Conservation (phyloP, 176 grass and related monocot genomes). For the Rhynchospora tenuis region DNA sequence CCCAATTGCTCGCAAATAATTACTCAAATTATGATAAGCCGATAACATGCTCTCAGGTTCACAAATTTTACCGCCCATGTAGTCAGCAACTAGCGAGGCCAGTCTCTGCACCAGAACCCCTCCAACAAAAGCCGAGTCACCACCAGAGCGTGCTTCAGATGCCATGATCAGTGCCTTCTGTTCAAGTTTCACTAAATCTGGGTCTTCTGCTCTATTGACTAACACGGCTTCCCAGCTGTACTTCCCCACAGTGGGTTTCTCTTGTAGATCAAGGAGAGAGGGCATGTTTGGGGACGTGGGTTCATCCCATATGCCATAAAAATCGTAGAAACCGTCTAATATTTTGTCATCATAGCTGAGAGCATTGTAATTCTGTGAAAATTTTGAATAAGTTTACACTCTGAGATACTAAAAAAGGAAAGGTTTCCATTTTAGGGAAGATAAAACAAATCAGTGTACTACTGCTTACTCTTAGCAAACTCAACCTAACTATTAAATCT, state of each 20-base stretch:
- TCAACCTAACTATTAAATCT: neutral
- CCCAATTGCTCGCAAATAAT: conserved; percentile 37
- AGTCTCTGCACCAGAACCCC: conserved; percentile 70
- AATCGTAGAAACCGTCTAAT: conserved; percentile 93
- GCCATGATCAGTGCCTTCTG: conserved; percentile 47
- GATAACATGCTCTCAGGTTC: conserved; percentile 63
- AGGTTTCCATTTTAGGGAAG: neutral
- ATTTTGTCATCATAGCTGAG: conserved; percentile 94
- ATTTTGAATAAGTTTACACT: conserved; percentile 32
- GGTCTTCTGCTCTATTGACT: conserved; percentile 84
- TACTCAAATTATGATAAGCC: conserved; percentile 55
- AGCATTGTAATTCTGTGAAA: conserved; percentile 77
- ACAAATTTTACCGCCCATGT: conserved; percentile 82
- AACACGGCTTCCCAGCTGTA: conserved; percentile 78
- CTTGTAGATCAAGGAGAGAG: conserved; percentile 65
- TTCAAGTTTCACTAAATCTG: conserved; percentile 69
- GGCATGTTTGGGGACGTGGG: conserved; percentile 49
- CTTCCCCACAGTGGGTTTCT: conserved; percentile 47
- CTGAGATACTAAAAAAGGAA: conserved; percentile 32
- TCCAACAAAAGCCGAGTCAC: conserved; percentile 47
- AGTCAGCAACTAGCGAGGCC: conserved; percentile 61
- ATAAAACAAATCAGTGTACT: conserved; percentile 17
- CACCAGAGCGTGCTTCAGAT: conserved; percentile 34
- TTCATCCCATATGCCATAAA: conserved; percentile 49
- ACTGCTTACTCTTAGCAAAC: conserved; percentile 16